Base-by-base conservation (phyloP, 1,284 basidiomycete genomes). In the Ustilago cynodontis region DNA sequence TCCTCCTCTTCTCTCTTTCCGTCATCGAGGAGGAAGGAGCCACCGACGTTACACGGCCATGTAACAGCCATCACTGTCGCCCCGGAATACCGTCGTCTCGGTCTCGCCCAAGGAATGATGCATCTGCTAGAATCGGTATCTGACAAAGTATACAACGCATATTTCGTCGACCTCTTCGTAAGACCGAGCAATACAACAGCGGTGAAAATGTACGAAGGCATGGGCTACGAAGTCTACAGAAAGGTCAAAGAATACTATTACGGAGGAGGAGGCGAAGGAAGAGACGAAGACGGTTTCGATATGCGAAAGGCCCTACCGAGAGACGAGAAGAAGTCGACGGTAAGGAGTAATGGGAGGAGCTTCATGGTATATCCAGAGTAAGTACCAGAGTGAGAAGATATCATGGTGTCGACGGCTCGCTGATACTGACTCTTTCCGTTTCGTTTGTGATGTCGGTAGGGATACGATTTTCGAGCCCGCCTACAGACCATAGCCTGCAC, bases 21-120 rank as follows among this genome's bases (percentile, higher is more conserved):
- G n/a, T n/a, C 28, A 22, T 35, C 29, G n/a, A 10, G 41, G 24
- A 58, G 29, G 56, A 47, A 35, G n/a, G 66, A 65, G 39, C 45
- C 58, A 6, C 69, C 78, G 24, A 78, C 82, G 37, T 45, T 79
- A 13, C 84, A 86, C 51, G 84, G 83, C 0, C 94, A 96, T 83
- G 92, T 96, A 77, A 96, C 94, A 1, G 94, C 94, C 0, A 89
- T 96, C 59, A 93, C 94, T 2, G 93, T 96, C 57, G 93, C 94
- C 0, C 94, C 94, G 20, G 92, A 94, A 82, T 96, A 94, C 86
- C 92, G 94, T 41, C 91, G 93, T 2, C 89, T 96, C 2, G 90
- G 90, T 1, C 90, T 96, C 58, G 94, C 93, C 0, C 90, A 91
- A 73, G 91, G 90, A 83, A 91, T 96, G 90, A 93, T 94, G 90